Percentiles rank a stretch among this genome's conserved stretches.
Conservation (phyloP, 106 monocot genomes). For the Acanthochlamys bracteata region DNA sequence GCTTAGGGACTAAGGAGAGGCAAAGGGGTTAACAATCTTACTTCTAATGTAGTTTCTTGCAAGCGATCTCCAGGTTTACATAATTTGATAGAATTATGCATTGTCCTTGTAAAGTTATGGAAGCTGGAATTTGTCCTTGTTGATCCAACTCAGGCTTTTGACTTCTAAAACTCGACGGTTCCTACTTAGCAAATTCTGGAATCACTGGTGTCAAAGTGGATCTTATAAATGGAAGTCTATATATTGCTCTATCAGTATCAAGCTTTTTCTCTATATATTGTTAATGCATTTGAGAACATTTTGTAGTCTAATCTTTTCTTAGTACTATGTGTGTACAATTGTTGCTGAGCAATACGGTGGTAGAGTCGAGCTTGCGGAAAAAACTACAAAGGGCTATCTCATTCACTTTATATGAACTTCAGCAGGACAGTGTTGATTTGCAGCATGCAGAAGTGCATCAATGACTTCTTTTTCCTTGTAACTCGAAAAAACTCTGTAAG, state of each 20-base stretch:
- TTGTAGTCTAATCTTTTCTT: no score
- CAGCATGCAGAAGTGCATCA: slow-evolving; percentile 57
- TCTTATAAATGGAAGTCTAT: slow-evolving; percentile 39
- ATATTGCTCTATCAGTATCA: no score
- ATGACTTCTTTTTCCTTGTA: slow-evolving; percentile 53
- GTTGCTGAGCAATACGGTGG: slow-evolving; percentile 37
- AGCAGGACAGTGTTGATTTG: slow-evolving; percentile 36
- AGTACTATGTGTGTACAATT: no score
- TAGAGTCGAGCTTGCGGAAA: slow-evolving; percentile 39
- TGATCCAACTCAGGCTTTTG: slow-evolving; percentile 28
- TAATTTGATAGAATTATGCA: slow-evolving; percentile 36
- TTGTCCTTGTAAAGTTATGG: slow-evolving; percentile 34
- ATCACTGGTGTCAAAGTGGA: slow-evolving; percentile 50
- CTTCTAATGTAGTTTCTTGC: slow-evolving; percentile 20
- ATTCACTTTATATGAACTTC: slow-evolving; percentile 40
- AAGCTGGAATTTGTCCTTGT: slow-evolving; percentile 47
- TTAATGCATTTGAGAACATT: no score
- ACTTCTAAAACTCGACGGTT: slow-evolving; percentile 36
- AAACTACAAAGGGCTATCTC: slow-evolving; percentile 34
- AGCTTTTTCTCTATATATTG: no score
- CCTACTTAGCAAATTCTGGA: slow-evolving; percentile 32
- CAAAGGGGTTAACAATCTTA: slow-evolving; percentile 23
- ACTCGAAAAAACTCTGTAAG: slow-evolving; percentile 29
- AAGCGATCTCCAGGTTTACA: slow-evolving; percentile 26
- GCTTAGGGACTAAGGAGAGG: slow-evolving; percentile 45